Conservation (phyloP, 2,329 filamentous ascomycete genomes). For the Arachnopeziza araneosa region DNA sequence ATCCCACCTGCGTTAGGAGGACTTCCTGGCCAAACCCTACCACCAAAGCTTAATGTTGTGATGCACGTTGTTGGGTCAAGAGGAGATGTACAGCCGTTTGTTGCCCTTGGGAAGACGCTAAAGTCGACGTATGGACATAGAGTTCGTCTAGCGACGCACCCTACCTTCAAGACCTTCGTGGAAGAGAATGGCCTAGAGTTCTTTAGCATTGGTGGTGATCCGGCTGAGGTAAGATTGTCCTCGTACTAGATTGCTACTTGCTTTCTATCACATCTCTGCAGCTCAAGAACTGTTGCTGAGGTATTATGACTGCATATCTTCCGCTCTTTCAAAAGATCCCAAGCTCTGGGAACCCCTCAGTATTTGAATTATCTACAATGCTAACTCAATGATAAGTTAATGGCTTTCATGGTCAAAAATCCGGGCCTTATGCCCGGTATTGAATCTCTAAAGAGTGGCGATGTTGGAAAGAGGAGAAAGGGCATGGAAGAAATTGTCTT, state of each 20-base stretch:
- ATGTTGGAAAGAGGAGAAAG: slow-evolving; percentile 67
- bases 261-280: no score
- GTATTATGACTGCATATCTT: no score
- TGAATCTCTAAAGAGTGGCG: slow-evolving; percentile 69
- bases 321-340: no score
- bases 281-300: no score
- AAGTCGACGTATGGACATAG: slow-evolving; percentile 63
- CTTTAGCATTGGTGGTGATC: slow-evolving; percentile 71
- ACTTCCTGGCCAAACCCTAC: slow-evolving; percentile 51
- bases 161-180: slow-evolving; percentile 62
- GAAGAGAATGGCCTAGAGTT: slow-evolving; percentile 68
- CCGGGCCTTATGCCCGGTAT: slow-evolving; percentile 80
- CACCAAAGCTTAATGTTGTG: slow-evolving; percentile 61
- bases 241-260: no score
- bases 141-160: slow-evolving; percentile 68
- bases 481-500: slow-evolving; percentile 76
- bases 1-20: slow-evolving; percentile 69
- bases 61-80: slow-evolving; percentile 71
- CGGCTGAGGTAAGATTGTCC: slow-evolving; percentile 41
- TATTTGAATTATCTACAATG: no score
- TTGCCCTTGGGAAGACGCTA: slow-evolving; percentile 61
- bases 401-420: slow-evolving; percentile 91
- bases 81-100: slow-evolving; percentile 71
- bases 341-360: no score
- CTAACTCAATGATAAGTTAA: slow-evolving; percentile 38